Percentiles rank a stretch among this genome's conserved stretches.
phyloP scores from a whole-genome alignment of 805 yeast species.

The Priceomyces melissophilus region DNA sequence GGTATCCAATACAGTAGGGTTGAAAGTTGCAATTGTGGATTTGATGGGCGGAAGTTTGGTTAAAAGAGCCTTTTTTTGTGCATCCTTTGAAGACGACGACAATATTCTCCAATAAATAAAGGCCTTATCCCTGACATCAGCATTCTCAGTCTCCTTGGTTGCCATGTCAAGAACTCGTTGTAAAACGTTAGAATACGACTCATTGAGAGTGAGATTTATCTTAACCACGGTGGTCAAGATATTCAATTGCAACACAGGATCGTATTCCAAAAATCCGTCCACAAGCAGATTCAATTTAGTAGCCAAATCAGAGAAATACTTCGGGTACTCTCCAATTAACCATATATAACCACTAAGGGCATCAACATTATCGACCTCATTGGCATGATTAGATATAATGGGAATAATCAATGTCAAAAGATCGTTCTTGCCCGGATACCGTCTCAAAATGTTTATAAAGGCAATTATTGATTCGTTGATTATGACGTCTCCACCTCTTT shows the following conservation, averaged over 20 bases:
- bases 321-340: slow-evolving; percentile 70
- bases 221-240: slow-evolving; percentile 62
- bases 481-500: slow-evolving; percentile 59
- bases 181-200: slow-evolving; percentile 37
- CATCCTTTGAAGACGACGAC: slow-evolving; percentile 41
- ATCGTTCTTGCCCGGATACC: slow-evolving; percentile 53
- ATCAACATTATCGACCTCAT: slow-evolving; percentile 46
- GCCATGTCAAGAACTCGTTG: slow-evolving; percentile 61
- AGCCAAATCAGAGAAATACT: slow-evolving; percentile 52
- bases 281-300: slow-evolving; percentile 45
- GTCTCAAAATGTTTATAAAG: slow-evolving; percentile 62
- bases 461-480: slow-evolving; percentile 60
- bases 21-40: slow-evolving; percentile 68
- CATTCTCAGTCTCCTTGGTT: slow-evolving; percentile 62
- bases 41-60: slow-evolving; percentile 67
- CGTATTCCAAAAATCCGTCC: slow-evolving; percentile 55
- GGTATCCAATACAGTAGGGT: slow-evolving; percentile 63
- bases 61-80: slow-evolving; percentile 53
- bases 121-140: slow-evolving; percentile 79
- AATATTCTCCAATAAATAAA: slow-evolving; percentile 76
- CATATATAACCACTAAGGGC: slow-evolving; percentile 61
- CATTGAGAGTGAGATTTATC: slow-evolving; percentile 30
- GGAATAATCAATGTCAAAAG: slow-evolving; percentile 53
- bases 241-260: slow-evolving; percentile 57
- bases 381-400: slow-evolving; percentile 47